These are phyloP conservation scores for Halophytophthora polymorphica DNA, from an alignment of 352 stramenopile species.

Conservation along the genomic window DNA sequence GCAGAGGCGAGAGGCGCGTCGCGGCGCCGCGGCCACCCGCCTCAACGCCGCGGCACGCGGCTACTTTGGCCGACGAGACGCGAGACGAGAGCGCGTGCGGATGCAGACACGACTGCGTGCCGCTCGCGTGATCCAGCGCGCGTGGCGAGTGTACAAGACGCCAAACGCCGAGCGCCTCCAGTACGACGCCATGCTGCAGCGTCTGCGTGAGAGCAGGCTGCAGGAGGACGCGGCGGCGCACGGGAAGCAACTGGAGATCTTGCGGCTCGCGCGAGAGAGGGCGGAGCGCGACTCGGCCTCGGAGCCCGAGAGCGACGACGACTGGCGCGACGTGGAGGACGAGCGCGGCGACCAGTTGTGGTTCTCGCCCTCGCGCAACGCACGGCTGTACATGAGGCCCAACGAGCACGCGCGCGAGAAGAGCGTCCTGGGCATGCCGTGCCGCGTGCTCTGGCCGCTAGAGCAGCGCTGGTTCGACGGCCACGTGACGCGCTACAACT, in stretches of 20 bases:
- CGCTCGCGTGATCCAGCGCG: constrained; percentile 48
- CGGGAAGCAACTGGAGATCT: constrained; percentile 40
- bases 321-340: constrained; percentile 72
- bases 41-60: constrained; percentile 65
- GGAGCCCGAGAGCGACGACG: constrained; percentile 68
- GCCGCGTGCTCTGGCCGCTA: constrained; percentile 69
- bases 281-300: constrained; percentile 70
- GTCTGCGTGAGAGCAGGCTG: constrained; percentile 45
- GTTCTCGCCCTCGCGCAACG: constrained; percentile 74
- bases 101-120: constrained; percentile 34
- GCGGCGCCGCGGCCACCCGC: constrained; percentile 43
- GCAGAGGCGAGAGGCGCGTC: constrained; percentile 25
- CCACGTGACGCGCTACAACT: constrained; percentile 48
- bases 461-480: constrained; percentile 78
- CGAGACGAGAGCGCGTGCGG: constrained; percentile 31
- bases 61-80: constrained; percentile 53
- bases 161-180: constrained; percentile 38
- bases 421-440: constrained; percentile 53
- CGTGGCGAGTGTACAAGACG: constrained; percentile 44
- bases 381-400: constrained; percentile 57
- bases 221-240: constrained; percentile 43
- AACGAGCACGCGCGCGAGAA: constrained; percentile 57
- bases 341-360: constrained; percentile 66
- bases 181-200: constrained; percentile 45
- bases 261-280: constrained; percentile 44